Base-by-base conservation (phyloP, 768 basidiomycete genomes). In the Mycena belliarum region DNA sequence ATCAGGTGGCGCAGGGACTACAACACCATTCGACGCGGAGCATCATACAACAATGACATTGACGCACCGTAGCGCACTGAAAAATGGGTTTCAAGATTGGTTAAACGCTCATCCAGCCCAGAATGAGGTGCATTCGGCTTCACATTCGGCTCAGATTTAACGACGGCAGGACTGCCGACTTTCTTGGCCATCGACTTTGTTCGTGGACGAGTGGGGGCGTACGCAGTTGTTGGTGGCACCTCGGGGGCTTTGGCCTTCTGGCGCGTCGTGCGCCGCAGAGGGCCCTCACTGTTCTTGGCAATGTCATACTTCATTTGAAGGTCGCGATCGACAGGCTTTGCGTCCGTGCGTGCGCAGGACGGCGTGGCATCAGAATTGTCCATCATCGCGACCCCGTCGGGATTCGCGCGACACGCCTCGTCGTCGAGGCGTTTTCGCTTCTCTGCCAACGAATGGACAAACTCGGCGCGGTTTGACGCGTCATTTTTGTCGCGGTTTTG, bases 261-360 rank as follows among this genome's bases (percentile, higher is more conserved):
- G 12, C 59, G 59, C 40, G 54, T 60, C n/a, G 86, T 91, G 63
- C 83, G 78, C 28, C 82, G 78, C 41, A 93, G 73, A 1, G 90
- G 89, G 0, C 91, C 91, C 35, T 89, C 88, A 52, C 85, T 86
- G 60, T 93, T 91, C 71, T 85, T 90, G n/a, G 87, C 87, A 60
- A 93, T 88, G 68, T 93, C 91, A 62, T 92, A 93, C 68, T 89
- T 89, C 79, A 93, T 91, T 66, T 93, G 91, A 1, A 83, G 73
- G 54, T 91, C 88, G 37, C 91, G 76, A 68, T 93, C 83, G 29
- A 90, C 72, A 0, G 79, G 73, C 66, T 84, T 89, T 33, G 89
- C 86, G 57, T 91, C 88, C 4, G 83, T 81, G 10, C 91, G 83
- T 14, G 91, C 91, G 63, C 90, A 93, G 4, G 89, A 88, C 3